These are phyloP conservation scores for Xanthoparmelia taractica DNA, from an alignment of 495 filamentous ascomycete species.

Conservation along the genomic window DNA sequence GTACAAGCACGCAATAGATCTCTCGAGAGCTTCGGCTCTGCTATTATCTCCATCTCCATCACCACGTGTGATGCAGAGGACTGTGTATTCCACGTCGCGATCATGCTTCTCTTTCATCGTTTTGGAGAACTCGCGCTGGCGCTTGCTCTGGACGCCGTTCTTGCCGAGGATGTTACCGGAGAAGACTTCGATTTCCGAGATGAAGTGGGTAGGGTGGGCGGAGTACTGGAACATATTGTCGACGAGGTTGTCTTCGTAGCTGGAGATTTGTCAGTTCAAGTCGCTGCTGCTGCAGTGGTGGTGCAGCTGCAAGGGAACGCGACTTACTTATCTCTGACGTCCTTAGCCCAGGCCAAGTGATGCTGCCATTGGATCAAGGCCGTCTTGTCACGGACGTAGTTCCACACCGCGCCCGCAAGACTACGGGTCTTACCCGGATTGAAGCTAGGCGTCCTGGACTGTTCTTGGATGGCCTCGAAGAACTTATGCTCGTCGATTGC, in stretches of 20 bases:
- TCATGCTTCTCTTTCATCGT: constrained; percentile 58
- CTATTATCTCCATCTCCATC: constrained; percentile 30
- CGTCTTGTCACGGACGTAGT: constrained; percentile 37
- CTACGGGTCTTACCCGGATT: background rate
- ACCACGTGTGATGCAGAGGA: constrained; percentile 38
- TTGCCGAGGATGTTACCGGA: constrained; percentile 64
- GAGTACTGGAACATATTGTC: constrained; percentile 51
- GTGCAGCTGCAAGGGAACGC: background rate
- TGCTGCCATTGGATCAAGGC: constrained; percentile 39
- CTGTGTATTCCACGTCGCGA: constrained; percentile 36
- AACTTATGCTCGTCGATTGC: constrained; percentile 66
- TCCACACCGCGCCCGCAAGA: constrained; percentile 31
- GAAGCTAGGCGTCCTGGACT: constrained; percentile 12
- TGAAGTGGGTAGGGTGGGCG: constrained; percentile 45
- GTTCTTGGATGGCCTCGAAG: constrained; percentile 46
- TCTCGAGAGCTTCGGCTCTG: constrained; percentile 37
- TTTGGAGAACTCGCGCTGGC: constrained; percentile 55
- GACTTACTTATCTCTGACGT: constrained; percentile 49
- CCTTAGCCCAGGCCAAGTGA: constrained; percentile 34
- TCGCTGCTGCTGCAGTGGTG: background rate
- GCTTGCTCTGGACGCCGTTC: constrained; percentile 46
- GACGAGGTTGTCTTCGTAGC: constrained; percentile 58
- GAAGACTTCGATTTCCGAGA: constrained; percentile 72
- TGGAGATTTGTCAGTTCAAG: constrained; percentile 27
- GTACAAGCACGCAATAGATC: constrained; percentile 44